Conservation (phyloP, 192 early-diverging fungal species). For the Podila verticillata region DNA sequence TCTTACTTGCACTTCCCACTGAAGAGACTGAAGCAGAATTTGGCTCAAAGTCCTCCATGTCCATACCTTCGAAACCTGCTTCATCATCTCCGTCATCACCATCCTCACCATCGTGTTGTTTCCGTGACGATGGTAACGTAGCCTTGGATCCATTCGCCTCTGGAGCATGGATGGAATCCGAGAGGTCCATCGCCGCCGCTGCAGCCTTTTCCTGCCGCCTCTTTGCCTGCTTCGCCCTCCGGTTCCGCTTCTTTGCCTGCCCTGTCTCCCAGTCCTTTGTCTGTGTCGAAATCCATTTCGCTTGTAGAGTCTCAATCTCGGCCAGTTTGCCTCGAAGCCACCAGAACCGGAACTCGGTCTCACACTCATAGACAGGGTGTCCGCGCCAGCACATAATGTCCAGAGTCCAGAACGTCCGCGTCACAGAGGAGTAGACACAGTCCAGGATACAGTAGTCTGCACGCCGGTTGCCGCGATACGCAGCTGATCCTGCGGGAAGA, state of each 20-base stretch:
- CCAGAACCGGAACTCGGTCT: slow-evolving; percentile 69
- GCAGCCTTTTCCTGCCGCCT: slow-evolving; percentile 34
- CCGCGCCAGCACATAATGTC: slow-evolving; percentile 73
- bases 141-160: neutral
- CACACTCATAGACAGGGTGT: slow-evolving; percentile 69
- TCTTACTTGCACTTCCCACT: neutral
- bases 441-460: slow-evolving; percentile 69
- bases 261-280: slow-evolving; percentile 38
- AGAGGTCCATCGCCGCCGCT: neutral
- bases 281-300: slow-evolving; percentile 34
- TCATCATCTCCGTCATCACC: slow-evolving; percentile 40
- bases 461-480: slow-evolving; percentile 57
- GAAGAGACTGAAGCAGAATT: neutral
- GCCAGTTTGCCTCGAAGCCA: slow-evolving; percentile 54
- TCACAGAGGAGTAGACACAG: slow-evolving; percentile 61
- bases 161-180: slow-evolving; percentile 1
- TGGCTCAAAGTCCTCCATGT: slow-evolving; percentile 3
- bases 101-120: slow-evolving; percentile 5
- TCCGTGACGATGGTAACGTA: neutral
- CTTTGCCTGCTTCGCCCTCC: slow-evolving; percentile 23
- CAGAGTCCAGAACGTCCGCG: slow-evolving; percentile 63
- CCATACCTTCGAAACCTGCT: slow-evolving; percentile 33
- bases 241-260: slow-evolving; percentile 20
- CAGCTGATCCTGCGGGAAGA: slow-evolving; percentile 60
- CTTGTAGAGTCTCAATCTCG: slow-evolving; percentile 56